A percentile compares a stretch with the other conserved stretches of the same genome.
phyloP scores from a whole-genome alignment of 139 green algal genomes.

The Volvox reticuliferus region DNA sequence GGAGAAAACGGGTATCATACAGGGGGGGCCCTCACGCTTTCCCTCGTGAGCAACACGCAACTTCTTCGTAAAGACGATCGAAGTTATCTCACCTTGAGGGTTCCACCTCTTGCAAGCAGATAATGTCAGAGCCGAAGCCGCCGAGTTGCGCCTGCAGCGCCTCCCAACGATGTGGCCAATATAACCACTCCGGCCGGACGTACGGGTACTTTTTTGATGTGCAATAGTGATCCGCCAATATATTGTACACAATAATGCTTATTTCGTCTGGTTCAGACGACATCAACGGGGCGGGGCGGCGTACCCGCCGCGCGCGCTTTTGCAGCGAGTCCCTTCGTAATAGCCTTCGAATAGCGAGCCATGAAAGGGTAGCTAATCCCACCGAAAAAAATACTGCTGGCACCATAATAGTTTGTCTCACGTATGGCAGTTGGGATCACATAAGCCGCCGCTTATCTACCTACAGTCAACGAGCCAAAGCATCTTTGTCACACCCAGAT shows the following conservation, averaged over 20 bases:
- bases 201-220: conserved; percentile 57
- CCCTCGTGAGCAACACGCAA: too few relatives aligned
- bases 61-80: too few relatives aligned
- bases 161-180: conserved; percentile 53
- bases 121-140: conserved; percentile 58
- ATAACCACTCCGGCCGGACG: conserved; percentile 43
- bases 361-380: neutral
- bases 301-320: neutral
- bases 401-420: neutral
- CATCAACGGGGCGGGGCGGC: neutral
- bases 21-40: too few relatives aligned
- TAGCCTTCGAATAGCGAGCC: neutral
- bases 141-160: conserved; percentile 60
- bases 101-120: conserved; percentile 72
- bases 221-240: conserved; percentile 64
- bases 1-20: too few relatives aligned
- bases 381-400: neutral
- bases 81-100: conserved; percentile 41
- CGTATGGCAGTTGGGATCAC: conserved; percentile 2
- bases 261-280: conserved; percentile 10
- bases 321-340: conserved; percentile 19
- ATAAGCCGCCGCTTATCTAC: neutral
- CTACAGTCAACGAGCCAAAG: too few relatives aligned
- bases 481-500: too few relatives aligned
- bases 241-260: conserved; percentile 63